Evolutionary conservation across 1,284 basidiomycete genomes (phyloP).

Genomic region (Cryptococcus sp.): DNA sequence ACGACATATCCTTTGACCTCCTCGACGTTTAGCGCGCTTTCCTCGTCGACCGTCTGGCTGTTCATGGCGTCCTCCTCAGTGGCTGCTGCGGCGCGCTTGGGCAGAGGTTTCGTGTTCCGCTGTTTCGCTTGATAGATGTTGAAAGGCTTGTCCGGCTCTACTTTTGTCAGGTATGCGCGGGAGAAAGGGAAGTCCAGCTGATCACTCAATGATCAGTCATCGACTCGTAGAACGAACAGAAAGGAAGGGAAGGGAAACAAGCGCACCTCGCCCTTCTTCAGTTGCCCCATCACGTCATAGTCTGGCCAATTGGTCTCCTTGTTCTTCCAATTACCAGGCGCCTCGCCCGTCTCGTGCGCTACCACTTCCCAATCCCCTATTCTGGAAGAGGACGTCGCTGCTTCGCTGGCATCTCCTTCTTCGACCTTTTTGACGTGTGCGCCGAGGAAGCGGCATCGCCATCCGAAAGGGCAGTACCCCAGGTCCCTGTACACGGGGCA

Average conservation of each 20-base stretch:
- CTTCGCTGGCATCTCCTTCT: constrained; percentile 7
- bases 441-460: constrained; percentile 88
- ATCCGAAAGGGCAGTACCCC: constrained; percentile 82
- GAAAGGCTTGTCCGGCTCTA: constrained; percentile 57
- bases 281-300: constrained; percentile 60
- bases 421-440: constrained; percentile 61
- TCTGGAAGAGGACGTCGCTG: constrained; percentile 1
- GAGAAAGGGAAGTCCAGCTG: constrained; percentile 66
- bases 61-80: constrained; percentile 1
- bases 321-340: constrained; percentile 56
- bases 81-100: not conserved
- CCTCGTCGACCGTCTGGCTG: constrained; percentile 16
- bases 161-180: constrained; percentile 66
- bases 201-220: constrained; percentile 1
- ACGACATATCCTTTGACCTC: constrained; percentile 39
- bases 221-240: not conserved
- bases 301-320: constrained; percentile 76
- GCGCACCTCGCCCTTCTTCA: constrained; percentile 69
- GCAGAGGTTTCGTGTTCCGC: not conserved
- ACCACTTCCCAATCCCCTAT: constrained; percentile 51
- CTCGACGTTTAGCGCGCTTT: constrained; percentile 26
- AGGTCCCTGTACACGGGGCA: constrained; percentile 75
- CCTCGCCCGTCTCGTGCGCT: constrained; percentile 63
- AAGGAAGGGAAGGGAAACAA: not conserved
- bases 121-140: constrained; percentile 19